Evolutionary conservation across 2,329 filamentous ascomycete species (phyloP), one percentile per base, ranked within the genome.

Genomic region (Diaporthe citrichinensis): DNA sequence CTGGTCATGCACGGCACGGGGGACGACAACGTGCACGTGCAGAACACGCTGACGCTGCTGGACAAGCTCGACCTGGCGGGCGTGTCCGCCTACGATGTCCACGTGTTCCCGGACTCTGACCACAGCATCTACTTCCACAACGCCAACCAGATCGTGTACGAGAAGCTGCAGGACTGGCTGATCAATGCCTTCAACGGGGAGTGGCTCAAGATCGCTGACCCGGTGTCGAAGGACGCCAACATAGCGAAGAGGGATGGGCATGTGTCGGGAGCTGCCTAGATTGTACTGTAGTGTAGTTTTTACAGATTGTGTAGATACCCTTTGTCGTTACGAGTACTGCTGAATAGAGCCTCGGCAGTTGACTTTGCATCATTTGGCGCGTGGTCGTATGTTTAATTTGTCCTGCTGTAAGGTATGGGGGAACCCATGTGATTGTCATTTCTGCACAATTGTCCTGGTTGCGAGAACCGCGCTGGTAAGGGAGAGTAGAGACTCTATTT

Each of bases 151-250:
- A 94, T 98, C 79, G 96, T 99, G 9, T 98, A 97, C 82, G 94
- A 98, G 79, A 97, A 95, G 85, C 84, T 98, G 44, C 92, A 89
- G 75, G 96, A 94, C 82, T 99, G 96, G 96, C 91, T 99, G 73
- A 90, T 98, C 82, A 98, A 98, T 82, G 97, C 97, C 2, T 99
- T 99, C 83, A 98, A 98, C 79, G 97, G 97, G 71, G 95, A 98
- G 84, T 98, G 96, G 95, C 87, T 96, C 76, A 91, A 90, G 83
- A 82, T 91, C 20, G 80, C 83, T 15, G 77, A 89, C 71, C 86
- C 90, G 2, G 88, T 88, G 79, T 90, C 90, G 2, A 84, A 83
- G 12, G 78, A 78, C 17, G 71, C 58, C 9, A 73, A 61, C 46
- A 78, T 75, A 55, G 77, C 77, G 57, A 75, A 72, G 74, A 72